A percentile compares a stretch with the other conserved stretches of the same genome.
These are phyloP conservation scores for Didymella sp. DNA, from an alignment of 2,329 filamentous ascomycete genomes.

Conservation along the genomic window DNA sequence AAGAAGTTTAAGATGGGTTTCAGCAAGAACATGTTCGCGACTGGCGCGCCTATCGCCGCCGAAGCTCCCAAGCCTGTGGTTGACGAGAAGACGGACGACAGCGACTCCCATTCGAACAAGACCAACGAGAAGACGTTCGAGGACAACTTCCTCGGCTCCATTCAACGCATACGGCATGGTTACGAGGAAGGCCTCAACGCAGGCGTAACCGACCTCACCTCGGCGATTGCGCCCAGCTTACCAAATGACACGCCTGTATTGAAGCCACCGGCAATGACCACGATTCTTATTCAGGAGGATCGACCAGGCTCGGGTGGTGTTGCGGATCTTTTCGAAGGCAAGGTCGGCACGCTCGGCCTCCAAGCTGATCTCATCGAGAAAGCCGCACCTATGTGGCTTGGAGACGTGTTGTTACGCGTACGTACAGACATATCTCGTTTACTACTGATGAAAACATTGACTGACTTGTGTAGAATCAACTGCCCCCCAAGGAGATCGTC, in stretches of 20 bases:
- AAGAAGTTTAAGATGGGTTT: conserved; percentile 84
- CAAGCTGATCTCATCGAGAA: conserved; percentile 87
- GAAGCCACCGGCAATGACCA: conserved; percentile 70
- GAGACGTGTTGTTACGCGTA: conserved; percentile 79
- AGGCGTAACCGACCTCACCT: conserved; percentile 60
- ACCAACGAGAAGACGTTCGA: conserved; percentile 75
- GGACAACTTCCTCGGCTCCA: conserved; percentile 73
- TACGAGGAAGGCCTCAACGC: conserved; percentile 73
- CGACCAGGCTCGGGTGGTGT: conserved; percentile 67
- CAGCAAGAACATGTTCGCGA: conserved; percentile 80
- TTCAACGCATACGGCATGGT: conserved; percentile 75
- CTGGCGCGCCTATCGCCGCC: conserved; percentile 64
- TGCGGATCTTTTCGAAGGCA: conserved; percentile 90
- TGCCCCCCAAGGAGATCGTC: conserved; percentile 86
- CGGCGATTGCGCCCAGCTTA: conserved; percentile 71
- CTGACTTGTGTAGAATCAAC: conserved; percentile 66
- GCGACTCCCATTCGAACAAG: conserved; percentile 65
- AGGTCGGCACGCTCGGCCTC: conserved; percentile 75
- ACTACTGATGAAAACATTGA: not conserved
- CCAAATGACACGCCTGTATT: conserved; percentile 78
- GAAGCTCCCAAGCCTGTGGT: conserved; percentile 73
- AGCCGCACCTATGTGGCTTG: conserved; percentile 88
- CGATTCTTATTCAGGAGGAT: conserved; percentile 71
- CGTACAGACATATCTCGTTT: conserved; percentile 22
- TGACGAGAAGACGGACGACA: conserved; percentile 74